These are phyloP conservation scores for Sporothrix humicola DNA, from an alignment of 2,329 filamentous ascomycete species.

Conservation along the genomic window DNA sequence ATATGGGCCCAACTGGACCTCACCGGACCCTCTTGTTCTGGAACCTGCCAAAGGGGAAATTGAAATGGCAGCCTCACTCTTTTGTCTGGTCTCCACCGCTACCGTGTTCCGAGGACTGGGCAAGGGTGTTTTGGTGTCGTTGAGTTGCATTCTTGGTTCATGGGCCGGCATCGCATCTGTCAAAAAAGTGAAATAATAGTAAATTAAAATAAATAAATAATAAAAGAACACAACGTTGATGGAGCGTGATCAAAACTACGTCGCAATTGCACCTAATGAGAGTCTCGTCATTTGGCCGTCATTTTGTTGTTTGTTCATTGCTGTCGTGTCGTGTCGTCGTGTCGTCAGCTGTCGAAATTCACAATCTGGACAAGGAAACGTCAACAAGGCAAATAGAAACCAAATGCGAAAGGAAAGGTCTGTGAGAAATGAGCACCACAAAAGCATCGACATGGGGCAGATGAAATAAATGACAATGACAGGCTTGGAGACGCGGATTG, in stretches of 20 bases:
- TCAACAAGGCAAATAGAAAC: too few species aligned
- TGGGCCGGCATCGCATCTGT: conserved; percentile 11
- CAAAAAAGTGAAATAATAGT: not conserved
- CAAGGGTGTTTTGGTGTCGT: too few species aligned
- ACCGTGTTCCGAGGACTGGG: not conserved
- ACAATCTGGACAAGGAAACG: not conserved
- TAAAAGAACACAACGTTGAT: not conserved
- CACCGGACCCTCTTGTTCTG: conserved; percentile 4
- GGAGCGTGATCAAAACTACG: conserved; percentile 1
- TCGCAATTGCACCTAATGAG: not conserved
- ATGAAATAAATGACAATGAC: too few species aligned
- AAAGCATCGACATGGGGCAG: not conserved
- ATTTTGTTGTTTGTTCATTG: not conserved
- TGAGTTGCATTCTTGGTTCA: not conserved
- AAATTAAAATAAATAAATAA: too few species aligned
- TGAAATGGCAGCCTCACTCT: not conserved
- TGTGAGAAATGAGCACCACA: conserved; percentile 5
- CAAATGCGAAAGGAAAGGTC: too few species aligned
- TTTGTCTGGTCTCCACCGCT: not conserved
- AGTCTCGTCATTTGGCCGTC: not conserved
- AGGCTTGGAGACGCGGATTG: too few species aligned
- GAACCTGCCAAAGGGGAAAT: conserved; percentile 19
- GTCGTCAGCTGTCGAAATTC: conserved; percentile 19
- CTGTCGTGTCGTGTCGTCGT: not conserved
- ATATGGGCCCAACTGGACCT: not conserved